These are phyloP conservation scores for Cordyceps pruinosa DNA, from an alignment of 2,329 filamentous ascomycete genomes.

Conservation along the genomic window DNA sequence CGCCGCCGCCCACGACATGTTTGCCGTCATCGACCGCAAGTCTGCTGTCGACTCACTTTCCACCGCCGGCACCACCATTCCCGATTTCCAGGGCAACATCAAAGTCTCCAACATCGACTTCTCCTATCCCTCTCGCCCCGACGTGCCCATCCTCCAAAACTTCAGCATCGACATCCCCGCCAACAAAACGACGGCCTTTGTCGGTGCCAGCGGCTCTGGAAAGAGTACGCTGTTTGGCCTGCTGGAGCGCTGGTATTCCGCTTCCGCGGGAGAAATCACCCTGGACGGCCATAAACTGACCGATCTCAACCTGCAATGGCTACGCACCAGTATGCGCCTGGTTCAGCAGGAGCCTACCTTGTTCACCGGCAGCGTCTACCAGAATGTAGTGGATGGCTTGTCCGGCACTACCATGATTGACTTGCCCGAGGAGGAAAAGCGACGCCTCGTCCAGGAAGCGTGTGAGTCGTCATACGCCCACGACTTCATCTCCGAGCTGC, in stretches of 20 bases:
- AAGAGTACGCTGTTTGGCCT: constrained; percentile 53
- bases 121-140: constrained; percentile 50
- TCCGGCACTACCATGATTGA: constrained; percentile 30
- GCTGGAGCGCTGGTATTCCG: constrained; percentile 54
- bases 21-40: constrained; percentile 39
- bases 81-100: constrained; percentile 36
- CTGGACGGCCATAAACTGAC: constrained; percentile 38
- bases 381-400: constrained; percentile 46
- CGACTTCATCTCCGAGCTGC: constrained; percentile 45
- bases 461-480: constrained; percentile 45
- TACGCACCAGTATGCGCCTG: constrained; percentile 44
- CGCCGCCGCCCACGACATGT: constrained; percentile 40
- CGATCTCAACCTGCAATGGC: constrained; percentile 44
- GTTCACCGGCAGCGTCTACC: constrained; percentile 45
- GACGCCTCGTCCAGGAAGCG: constrained; percentile 37
- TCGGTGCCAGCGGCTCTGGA: constrained; percentile 51
- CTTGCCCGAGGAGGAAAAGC: constrained; percentile 36
- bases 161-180: constrained; percentile 38
- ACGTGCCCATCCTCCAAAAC: constrained; percentile 36
- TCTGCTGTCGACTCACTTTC: constrained; percentile 38
- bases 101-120: constrained; percentile 43
- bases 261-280: constrained; percentile 36
- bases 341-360: constrained; percentile 47
- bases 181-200: constrained; percentile 45
- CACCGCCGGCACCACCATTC: constrained; percentile 25